Evolutionary conservation across 495 filamentous ascomycete species (phyloP).

Genomic region (Endocarpon pusillum): DNA sequence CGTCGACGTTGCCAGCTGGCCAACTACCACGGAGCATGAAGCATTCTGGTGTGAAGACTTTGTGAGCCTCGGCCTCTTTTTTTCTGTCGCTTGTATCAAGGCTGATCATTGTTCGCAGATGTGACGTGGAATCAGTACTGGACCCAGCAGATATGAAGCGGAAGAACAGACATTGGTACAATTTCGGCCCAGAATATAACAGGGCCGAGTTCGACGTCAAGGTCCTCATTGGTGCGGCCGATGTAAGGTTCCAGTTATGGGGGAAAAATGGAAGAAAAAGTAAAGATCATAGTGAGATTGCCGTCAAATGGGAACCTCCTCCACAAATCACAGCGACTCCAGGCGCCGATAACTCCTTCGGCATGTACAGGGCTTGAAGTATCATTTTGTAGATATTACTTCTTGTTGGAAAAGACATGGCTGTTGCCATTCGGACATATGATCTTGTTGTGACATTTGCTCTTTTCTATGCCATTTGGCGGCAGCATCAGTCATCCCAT

Average conservation of each 20-base stretch:
- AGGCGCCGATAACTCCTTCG: background rate
- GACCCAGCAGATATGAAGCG: slow-evolving; percentile 26
- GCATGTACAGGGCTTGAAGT: no score
- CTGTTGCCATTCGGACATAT: no score
- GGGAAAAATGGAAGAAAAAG: slow-evolving; percentile 28
- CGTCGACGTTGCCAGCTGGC: slow-evolving; percentile 24
- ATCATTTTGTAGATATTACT: no score
- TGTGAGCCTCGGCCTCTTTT: no score
- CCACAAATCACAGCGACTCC: background rate
- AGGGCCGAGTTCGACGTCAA: slow-evolving; percentile 32
- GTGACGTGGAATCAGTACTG: slow-evolving; percentile 13
- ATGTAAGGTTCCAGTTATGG: slow-evolving; percentile 38
- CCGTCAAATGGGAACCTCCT: slow-evolving; percentile 27
- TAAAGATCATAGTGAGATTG: slow-evolving; percentile 31
- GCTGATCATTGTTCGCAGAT: no score
- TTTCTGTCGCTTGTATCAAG: no score
- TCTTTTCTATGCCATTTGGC: no score
- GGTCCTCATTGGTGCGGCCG: slow-evolving; percentile 36
- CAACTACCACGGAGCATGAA: slow-evolving; percentile 26
- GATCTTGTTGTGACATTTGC: no score
- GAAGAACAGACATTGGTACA: slow-evolving; percentile 28
- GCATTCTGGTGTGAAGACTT: slow-evolving; percentile 13
- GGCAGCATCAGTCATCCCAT: no score
- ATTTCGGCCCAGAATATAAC: slow-evolving; percentile 25
- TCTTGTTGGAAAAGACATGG: no score